Percentiles rank a stretch among this genome's conserved stretches.
These are phyloP conservation scores for Delitschia confertaspora DNA, from an alignment of 495 filamentous ascomycete species.

Conservation along the genomic window DNA sequence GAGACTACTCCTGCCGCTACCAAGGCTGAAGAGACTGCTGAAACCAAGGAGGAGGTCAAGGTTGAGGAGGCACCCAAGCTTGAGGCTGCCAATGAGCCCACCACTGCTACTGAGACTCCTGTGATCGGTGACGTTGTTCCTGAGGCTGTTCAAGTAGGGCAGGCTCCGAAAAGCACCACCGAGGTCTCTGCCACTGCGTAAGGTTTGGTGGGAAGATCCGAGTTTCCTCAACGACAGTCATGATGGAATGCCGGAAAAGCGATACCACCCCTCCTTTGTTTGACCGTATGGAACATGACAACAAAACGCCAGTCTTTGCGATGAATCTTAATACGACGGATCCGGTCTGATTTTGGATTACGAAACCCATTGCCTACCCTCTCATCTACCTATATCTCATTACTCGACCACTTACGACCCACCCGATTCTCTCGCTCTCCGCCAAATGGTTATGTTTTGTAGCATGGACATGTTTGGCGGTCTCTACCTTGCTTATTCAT, in stretches of 20 bases:
- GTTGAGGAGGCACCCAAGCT: constrained; percentile 6
- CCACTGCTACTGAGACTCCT: constrained; percentile 8
- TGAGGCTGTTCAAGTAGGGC: constrained; percentile 32
- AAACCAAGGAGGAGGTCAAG: constrained; percentile 26
- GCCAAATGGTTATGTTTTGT: constrained; percentile 9
- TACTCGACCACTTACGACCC: constrained; percentile 3
- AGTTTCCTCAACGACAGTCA: constrained; percentile 25
- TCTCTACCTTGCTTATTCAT: constrained; percentile 9
- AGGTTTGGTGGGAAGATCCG: constrained; percentile 30
- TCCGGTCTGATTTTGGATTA: constrained; percentile 14
- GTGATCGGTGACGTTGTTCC: constrained; percentile 36
- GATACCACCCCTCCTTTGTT: constrained; percentile 26
- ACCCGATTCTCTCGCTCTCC: constrained; percentile 24
- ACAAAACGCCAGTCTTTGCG: too few relatives aligned
- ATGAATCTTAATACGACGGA: too few relatives aligned
- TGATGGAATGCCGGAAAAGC: constrained; percentile 30
- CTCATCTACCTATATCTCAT: constrained; percentile 12
- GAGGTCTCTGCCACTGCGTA: constrained; percentile 40
- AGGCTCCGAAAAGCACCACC: constrained; percentile 31
- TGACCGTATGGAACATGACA: constrained; percentile 25
- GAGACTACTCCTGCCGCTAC: constrained; percentile 31
- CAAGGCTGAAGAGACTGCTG: constrained; percentile 34
- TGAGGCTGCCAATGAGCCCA: constrained; percentile 13
- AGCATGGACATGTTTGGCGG: constrained; percentile 20
- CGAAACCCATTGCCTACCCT: too few relatives aligned